A percentile compares a stretch with the other conserved stretches of the same genome.
Conservation (phyloP, 768 basidiomycete species). For the Chalciporus sphaerocephalus region DNA sequence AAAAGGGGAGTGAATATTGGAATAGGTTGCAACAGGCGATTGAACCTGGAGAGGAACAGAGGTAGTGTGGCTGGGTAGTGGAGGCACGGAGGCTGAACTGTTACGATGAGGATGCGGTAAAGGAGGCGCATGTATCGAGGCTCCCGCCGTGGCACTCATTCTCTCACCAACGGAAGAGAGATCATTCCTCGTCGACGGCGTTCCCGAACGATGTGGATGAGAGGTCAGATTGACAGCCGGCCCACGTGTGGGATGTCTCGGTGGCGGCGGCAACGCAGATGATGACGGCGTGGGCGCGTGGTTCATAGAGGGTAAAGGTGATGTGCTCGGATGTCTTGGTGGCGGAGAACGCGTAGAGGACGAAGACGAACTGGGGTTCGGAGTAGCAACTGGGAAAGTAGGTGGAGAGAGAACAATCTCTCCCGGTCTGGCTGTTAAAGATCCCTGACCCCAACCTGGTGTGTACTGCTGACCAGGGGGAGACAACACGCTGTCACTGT, state of each 20-base stretch:
- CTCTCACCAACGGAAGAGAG: no score
- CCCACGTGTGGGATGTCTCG: no score
- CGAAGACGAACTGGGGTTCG: background rate
- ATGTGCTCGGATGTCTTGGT: background rate
- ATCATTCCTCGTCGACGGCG: background rate
- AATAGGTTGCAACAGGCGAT: no score
- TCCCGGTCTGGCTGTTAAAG: background rate
- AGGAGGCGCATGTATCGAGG: no score
- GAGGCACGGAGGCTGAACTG: no score
- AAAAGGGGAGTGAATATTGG: no score
- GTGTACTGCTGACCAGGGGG: background rate
- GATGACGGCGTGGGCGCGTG: no score
- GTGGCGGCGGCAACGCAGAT: no score
- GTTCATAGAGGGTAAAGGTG: constrained; percentile 10
- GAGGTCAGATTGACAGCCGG: constrained; percentile 11
- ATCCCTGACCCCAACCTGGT: background rate
- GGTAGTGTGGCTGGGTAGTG: no score
- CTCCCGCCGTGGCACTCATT: background rate
- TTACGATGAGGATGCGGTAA: no score
- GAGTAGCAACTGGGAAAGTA: no score
- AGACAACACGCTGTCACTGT: background rate
- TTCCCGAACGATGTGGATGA: constrained; percentile 6
- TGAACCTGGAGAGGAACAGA: no score
- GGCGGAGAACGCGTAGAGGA: background rate
- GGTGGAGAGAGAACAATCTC: background rate